These are phyloP conservation scores for Dentipellis sp. DNA, from an alignment of 768 basidiomycete species.

Conservation along the genomic window DNA sequence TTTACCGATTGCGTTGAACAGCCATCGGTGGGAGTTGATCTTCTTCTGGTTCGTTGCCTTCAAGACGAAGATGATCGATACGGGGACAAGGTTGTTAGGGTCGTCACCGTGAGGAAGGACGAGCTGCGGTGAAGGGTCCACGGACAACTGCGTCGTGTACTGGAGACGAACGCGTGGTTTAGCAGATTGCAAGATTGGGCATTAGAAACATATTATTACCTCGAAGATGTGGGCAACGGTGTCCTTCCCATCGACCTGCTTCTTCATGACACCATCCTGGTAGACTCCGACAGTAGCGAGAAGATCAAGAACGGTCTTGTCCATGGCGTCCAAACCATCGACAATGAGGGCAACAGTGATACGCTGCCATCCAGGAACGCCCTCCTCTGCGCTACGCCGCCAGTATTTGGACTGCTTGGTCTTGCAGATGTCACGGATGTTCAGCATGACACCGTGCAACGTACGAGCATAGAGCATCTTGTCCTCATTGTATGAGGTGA, in stretches of 20 bases:
- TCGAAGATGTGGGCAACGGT: constrained; percentile 95
- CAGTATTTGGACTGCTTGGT: constrained; percentile 93
- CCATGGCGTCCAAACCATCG: constrained; percentile 91
- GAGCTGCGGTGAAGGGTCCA: constrained; percentile 84
- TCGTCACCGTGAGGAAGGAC: constrained; percentile 87
- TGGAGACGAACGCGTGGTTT: constrained; percentile 21
- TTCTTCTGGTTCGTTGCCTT: constrained; percentile 96
- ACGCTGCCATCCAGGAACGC: constrained; percentile 81
- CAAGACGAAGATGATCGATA: constrained; percentile 83
- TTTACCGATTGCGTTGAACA: constrained; percentile 88
- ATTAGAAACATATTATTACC: constrained; percentile 30
- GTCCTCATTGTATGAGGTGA: constrained; percentile 91
- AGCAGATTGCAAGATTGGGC: neutral
- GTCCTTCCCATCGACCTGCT: constrained; percentile 80
- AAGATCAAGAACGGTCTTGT: constrained; percentile 87
- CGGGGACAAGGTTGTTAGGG: constrained; percentile 86
- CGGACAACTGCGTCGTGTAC: constrained; percentile 95
- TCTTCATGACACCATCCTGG: constrained; percentile 94
- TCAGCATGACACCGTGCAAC: constrained; percentile 92
- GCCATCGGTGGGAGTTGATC: constrained; percentile 92
- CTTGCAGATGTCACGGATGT: constrained; percentile 96
- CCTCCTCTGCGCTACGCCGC: constrained; percentile 75
- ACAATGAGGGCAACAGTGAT: constrained; percentile 86
- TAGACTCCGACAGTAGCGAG: constrained; percentile 88
- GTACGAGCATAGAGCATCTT: constrained; percentile 88